These are phyloP conservation scores for Houttuynia cordata DNA, from an alignment of 164 flowering plant species.

Conservation along the genomic window DNA sequence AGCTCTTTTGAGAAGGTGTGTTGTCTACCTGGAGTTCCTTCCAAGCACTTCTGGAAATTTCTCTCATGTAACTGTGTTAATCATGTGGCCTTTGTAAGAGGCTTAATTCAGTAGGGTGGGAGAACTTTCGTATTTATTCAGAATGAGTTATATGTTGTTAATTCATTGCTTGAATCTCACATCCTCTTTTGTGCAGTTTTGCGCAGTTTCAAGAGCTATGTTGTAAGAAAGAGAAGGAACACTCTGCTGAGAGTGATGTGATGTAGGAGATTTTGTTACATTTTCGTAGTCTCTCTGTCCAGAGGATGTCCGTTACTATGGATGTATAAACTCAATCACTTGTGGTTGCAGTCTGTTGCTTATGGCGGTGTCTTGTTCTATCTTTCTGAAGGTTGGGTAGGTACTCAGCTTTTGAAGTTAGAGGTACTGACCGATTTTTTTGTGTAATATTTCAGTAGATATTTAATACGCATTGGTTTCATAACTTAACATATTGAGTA, in stretches of 20 bases:
- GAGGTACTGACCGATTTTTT: too few relatives aligned
- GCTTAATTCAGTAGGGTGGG: neutral
- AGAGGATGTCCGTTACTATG: too few relatives aligned
- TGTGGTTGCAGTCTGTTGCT: too few relatives aligned
- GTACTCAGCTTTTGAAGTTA: too few relatives aligned
- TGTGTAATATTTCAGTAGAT: too few relatives aligned
- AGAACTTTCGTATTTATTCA: neutral
- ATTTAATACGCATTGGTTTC: too few relatives aligned
- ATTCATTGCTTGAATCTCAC: too few relatives aligned
- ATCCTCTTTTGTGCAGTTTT: slow-evolving; percentile 23
- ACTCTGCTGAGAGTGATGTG: neutral
- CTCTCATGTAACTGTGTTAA: neutral
- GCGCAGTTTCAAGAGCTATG: slow-evolving; percentile 41
- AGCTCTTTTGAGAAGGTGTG: slow-evolving; percentile 64
- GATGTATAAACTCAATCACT: too few relatives aligned
- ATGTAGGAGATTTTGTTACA: neutral
- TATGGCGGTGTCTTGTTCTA: too few relatives aligned
- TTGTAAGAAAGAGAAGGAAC: slow-evolving; percentile 10
- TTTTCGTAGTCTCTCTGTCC: too few relatives aligned
- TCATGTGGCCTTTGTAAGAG: neutral
- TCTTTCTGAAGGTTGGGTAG: too few relatives aligned
- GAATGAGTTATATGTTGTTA: neutral
- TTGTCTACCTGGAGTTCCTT: neutral
- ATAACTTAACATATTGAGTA: too few relatives aligned
- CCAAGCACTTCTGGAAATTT: neutral